phyloP scores from a whole-genome alignment of 495 filamentous ascomycete genomes.

The Aspergillus bridgeri region DNA sequence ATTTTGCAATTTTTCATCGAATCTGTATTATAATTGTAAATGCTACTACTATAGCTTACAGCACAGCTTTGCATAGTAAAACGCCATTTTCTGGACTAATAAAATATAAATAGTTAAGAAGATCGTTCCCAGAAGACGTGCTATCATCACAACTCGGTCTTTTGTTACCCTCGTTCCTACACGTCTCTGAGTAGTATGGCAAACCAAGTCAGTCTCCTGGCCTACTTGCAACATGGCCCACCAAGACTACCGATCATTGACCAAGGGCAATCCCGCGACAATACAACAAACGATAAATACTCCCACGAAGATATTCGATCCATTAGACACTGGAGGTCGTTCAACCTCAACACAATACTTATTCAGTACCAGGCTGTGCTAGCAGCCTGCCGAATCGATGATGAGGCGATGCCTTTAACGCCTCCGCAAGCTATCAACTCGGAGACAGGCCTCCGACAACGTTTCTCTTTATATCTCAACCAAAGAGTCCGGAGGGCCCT shows the following conservation, averaged over 20 bases:
- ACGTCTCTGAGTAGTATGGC: slow-evolving; percentile 1
- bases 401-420: slow-evolving; percentile 12
- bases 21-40: too few species aligned
- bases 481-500: slow-evolving; percentile 8
- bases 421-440: slow-evolving; percentile 15
- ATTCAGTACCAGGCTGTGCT: slow-evolving; percentile 9
- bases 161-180: too few species aligned
- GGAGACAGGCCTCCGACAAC: slow-evolving; percentile 6
- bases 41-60: too few species aligned
- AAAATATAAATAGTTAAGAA: too few species aligned
- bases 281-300: slow-evolving; percentile 13
- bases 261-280: slow-evolving; percentile 9
- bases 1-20: too few species aligned
- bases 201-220: slow-evolving; percentile 12
- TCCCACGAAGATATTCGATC: slow-evolving; percentile 9
- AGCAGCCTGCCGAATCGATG: not conserved
- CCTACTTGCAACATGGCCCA: slow-evolving; percentile 12
- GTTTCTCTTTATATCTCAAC: slow-evolving; percentile 10
- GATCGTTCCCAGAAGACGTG: too few species aligned
- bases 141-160: too few species aligned
- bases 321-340: slow-evolving; percentile 10
- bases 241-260: slow-evolving; percentile 12
- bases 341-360: slow-evolving; percentile 12
- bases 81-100: too few species aligned
- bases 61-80: too few species aligned